Evolutionary conservation across 495 filamentous ascomycete species (phyloP), one percentile per base, ranked within the genome.

Genomic region (Clavariopsis aquatica): DNA sequence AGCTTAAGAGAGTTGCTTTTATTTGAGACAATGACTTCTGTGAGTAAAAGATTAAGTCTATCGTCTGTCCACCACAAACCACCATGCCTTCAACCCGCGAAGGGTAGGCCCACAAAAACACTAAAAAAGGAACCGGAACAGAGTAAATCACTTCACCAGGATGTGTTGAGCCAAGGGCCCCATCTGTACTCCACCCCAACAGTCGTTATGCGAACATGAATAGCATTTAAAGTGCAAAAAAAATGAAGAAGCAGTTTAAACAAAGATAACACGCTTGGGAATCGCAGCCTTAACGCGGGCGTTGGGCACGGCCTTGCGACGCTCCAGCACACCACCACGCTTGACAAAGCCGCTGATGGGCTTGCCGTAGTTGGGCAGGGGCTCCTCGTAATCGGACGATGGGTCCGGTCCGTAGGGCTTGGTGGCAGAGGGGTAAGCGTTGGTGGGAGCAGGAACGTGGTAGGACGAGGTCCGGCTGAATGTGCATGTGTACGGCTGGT

Each of bases 181-280:
- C 8, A 17, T 17, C 15, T 43, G 9, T 43, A 15, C 38, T 43
- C 38, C 4, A 15, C 38, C 38, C 52, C 24, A n/a, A n/a, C n/a
- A 54, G 29, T 54, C 19, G 9, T 20, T 31, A 31, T 7, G 20
- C 26, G 10, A 23, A 6, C 26, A 1, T 26, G 27, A 19, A 20
- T 49, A 24, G 24, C 47, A 24, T 24, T 9, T 22, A 23, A 19
- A n/a, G 26, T 24, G 23, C 47, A 28, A 51, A 24, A 45, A 23
- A 41, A 15, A 8, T 24, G 29, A 51, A 43, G 8, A 17, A 43
- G n/a, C 6, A 15, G 49, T 49, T 61, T 61, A 66, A 26, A 66
- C 57, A 49, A 66, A 49, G 27, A 66, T 66, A 43, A 61, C 64
- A 23, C 64, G 64, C 64, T 61, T 66, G 49, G 41, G 43, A 45